Base-by-base conservation (phyloP, 176 grass and related monocot species). In the Luzula sylvatica region DNA sequence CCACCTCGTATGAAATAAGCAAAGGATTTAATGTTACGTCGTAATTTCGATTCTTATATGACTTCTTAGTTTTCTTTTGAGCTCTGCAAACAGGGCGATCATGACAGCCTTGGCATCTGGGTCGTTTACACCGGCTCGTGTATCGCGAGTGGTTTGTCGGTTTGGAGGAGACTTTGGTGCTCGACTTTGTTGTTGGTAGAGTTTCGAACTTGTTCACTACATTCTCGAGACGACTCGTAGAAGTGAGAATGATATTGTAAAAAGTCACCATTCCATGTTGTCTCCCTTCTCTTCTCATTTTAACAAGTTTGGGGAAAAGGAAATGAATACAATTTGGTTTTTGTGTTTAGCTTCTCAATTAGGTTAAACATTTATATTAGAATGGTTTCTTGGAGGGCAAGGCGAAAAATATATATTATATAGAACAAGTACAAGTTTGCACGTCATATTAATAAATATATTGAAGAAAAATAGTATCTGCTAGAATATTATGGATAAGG, bases 91-190 rank as follows among this genome's bases (percentile, higher is more conserved):
- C 26, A 1, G 52, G 72, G 14, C 3, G 24, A 12, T 26, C 42
- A 20, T 65, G 61, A 42, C 61, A 60, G 19, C 42, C 11, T n/a
- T n/a, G 2, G 3, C 71, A 74, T 63, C 2, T 41, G 5, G 50
- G 11, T 15, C 6, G 5, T 7, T 50, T 16, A 30, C 50, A 74
- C 40, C 20, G 47, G 23, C 71, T 18, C 14, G 52, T 74, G 59
- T 45, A 65, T 48, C 54, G 52, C 23, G 59, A 74, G 24, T 66
- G 72, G 43, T 75, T 75, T 9, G 63, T 68, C 16, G 72, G 72
- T 35, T 68, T 75, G 3, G 63, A 41, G 0, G 53, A 25, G 26
- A 30, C 72, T 28, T 27, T 75, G 15, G 64, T 58, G 27, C 67
- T 60, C n/a, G 17, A 15, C 18, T 50, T 50, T 4, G 54, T 49